Evolutionary conservation across 805 yeast genomes (phyloP), one percentile per base, ranked within the genome.

Genomic region (Phaffomyces thermotolerans): DNA sequence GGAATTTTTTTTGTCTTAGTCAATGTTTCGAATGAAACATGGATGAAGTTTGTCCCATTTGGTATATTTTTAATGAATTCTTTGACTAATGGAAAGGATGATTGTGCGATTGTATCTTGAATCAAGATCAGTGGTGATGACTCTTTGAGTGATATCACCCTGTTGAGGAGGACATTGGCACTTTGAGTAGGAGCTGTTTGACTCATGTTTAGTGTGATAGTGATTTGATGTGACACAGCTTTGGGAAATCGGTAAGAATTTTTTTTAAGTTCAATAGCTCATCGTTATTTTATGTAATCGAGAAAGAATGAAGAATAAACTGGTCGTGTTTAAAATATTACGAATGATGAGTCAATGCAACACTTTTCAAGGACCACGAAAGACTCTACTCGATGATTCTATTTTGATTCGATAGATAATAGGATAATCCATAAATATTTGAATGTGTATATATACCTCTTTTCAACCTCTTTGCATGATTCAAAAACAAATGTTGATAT

Each of bases 121-220:
- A 84, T 67, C 5, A 91, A 68, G 3, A 87, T 60, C 43, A 91
- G 75, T 0, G 95, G 95, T 0, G 91, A 75, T 20, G 63, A 62
- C 54, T 93, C 98, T 50, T 81, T 84, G 41, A 86, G 64, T 3
- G 79, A 63, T 3, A 93, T 61, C 7, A 87, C 66, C 46, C 98
- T 66, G 37, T 73, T 78, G 44, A 90, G 67, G 6, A 89, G 66
- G 29, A 83, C 81, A n/a, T 73, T 49, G 35, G 73, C 65, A 45
- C 64, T 67, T 36, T 68, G 69, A 4, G 65, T 58, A 4, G 68
- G 51, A 13, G 60, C 53, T 2, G 68, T 56, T 69, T 65, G 66
- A 23, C 23, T 18, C 34, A 39, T 39, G 4, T 34, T 20, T 20
- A 20, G 22, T 34, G 24, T 15, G n/a, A 20, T 13, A n/a, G n/a